Evolutionary conservation across 164 flowering plant genomes (phyloP), one percentile per base, ranked within the genome.

Genomic region (Vitis rupestris): DNA sequence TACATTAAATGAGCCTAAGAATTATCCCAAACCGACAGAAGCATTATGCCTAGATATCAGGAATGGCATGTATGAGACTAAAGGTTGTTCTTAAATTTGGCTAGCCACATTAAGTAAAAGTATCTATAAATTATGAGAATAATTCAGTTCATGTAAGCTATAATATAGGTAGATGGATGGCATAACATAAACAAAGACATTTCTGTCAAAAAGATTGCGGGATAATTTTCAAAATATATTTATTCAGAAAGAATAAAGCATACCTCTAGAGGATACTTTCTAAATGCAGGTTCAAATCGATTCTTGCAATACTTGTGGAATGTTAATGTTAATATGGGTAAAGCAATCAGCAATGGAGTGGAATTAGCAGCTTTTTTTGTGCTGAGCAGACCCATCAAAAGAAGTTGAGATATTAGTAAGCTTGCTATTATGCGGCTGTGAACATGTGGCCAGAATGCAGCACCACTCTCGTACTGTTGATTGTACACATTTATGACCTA

Each of bases 361-460:
- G 98, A 91, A n/a, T 84, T 79, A 30, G 93, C 93, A 59, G 98
- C 98, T 66, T 88, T 77, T 79, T 91, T 93, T 4, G 99, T 91
- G 82, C 95, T 88, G 19, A 95, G 89, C 60, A 95, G 82, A 37
- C 99, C 99, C 74, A 95, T 53, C 65, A 95, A 72, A 50, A 95
- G 89, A 61, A 95, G 84, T 14, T 95, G 99, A 66, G 98, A 90
- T 71, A 95, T 90, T 72, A 93, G 68, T 59, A 95, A 82, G 83
- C 97, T 86, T 55, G 88, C 93, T 50, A 95, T 78, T 37, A 95
- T 88, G 63, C 97, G 97, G 71, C 85, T 79, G 53, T 95, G 99
- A 69, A 95, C 97, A 66, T 86, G 92, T 48, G 99, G 99, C 99
- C 99, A 95, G 74, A 91, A 93, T 67, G 98, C 97, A 66, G 85